phyloP scores from a whole-genome alignment of 768 basidiomycete genomes.

The Tulasnella sp. region DNA sequence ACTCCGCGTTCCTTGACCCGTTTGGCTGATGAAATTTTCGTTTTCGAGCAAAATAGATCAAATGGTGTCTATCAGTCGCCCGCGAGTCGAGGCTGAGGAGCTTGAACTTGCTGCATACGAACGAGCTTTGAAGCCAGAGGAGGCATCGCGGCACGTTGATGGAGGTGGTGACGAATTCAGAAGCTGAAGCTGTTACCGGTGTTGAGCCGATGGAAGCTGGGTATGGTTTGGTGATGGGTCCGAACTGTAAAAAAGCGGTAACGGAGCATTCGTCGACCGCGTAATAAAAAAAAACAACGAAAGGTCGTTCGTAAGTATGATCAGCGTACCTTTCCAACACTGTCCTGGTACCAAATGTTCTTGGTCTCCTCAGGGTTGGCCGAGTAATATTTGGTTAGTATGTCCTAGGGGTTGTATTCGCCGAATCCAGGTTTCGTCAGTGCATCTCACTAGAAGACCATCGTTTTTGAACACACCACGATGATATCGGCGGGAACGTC shows the following conservation, averaged over 20 bases:
- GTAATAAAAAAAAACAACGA: no score
- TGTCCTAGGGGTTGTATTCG: slow-evolving; percentile 40
- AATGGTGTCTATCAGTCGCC: neutral
- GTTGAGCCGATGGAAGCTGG: slow-evolving; percentile 20
- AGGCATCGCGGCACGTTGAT: slow-evolving; percentile 58
- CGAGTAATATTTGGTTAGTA: slow-evolving; percentile 47
- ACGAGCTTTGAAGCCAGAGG: slow-evolving; percentile 50
- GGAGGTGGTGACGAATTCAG: slow-evolving; percentile 53
- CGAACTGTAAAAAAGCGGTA: slow-evolving; percentile 13
- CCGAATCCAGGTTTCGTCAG: slow-evolving; percentile 46
- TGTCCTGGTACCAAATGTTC: slow-evolving; percentile 48
- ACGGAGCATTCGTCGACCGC: no score
- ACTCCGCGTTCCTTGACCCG: slow-evolving; percentile 50
- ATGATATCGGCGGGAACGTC: slow-evolving; percentile 4
- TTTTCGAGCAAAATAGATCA: neutral
- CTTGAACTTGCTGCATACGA: neutral
- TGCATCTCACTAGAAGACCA: slow-evolving; percentile 44
- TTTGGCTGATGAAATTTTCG: slow-evolving; percentile 37
- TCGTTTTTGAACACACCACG: neutral
- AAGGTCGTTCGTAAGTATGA: neutral
- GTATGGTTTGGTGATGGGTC: neutral
- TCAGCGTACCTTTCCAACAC: slow-evolving; percentile 48
- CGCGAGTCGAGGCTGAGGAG: no score
- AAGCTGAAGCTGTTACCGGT: slow-evolving; percentile 42
- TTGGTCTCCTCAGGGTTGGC: slow-evolving; percentile 38